phyloP scores from a whole-genome alignment of 345 rosid species.

The Eucalyptus albens region DNA sequence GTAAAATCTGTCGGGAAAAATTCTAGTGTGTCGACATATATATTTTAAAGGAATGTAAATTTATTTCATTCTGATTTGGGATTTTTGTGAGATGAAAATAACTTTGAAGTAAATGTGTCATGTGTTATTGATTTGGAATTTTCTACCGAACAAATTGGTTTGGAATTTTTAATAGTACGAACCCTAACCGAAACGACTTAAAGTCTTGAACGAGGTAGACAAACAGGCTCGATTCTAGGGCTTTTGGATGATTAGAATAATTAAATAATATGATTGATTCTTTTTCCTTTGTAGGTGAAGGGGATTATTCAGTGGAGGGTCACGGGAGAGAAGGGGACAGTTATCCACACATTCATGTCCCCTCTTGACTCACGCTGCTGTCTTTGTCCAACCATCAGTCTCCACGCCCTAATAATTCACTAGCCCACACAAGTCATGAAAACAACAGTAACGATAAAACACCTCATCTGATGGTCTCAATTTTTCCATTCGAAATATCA shows the following conservation, averaged over 20 bases:
- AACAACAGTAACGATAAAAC: not conserved
- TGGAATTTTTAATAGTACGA: not conserved
- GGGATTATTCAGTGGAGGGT: not conserved
- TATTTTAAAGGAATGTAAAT: not conserved
- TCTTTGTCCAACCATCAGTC: not conserved
- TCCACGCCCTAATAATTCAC: not conserved
- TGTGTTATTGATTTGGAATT: no score
- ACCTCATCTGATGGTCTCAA: not conserved
- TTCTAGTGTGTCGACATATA: not conserved
- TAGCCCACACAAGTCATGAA: not conserved
- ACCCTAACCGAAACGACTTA: not conserved
- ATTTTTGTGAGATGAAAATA: not conserved
- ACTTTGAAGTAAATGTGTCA: no score
- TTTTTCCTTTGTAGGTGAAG: not conserved
- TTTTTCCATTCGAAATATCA: not conserved
- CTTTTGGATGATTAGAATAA: not conserved
- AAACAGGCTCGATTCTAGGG: not conserved
- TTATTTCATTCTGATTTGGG: accelerated
- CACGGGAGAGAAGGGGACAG: not conserved
- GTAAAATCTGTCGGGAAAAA: accelerated
- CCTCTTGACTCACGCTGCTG: not conserved
- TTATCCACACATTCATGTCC: not conserved
- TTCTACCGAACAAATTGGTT: accelerated
- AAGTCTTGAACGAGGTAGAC: not conserved
- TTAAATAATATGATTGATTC: not conserved